Base-by-base conservation (phyloP, 2,329 filamentous ascomycete genomes). In the Fusarium protoensiforme region DNA sequence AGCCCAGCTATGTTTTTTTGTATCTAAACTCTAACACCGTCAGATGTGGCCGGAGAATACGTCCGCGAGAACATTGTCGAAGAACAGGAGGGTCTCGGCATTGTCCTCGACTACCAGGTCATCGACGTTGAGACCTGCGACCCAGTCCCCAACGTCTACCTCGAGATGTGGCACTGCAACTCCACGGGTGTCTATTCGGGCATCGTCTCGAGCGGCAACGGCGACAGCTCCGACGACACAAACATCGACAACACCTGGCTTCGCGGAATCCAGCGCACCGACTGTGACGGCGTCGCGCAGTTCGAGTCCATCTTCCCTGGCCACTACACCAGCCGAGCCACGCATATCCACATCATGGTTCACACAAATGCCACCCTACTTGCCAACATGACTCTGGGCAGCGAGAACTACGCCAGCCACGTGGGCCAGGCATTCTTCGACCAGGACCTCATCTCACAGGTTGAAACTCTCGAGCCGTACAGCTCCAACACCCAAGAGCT, bases 371-470 rank as follows among this genome's bases (percentile, higher is more conserved):
- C 80, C 4, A 80, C 80, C 10, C 66, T 79, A 5, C 71, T 78
- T 18, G 54, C 73, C 35, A 84, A 84, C 73, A 69, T 78, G 36
- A 83, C 83, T 1, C 78, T 84, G 6, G 78, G 79, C 22, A 79
- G 77, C 33, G 77, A 81, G 0, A 79, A 78, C 48, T 81, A 81
- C 36, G 85, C 89, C 61, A 87, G 88, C 10, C 89, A 92, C 79
- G 86, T 92, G 33, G 90, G 90, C n/a, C 90, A 92, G 79, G 80
- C 90, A 63, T 92, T 90, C 82, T 89, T 91, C 77, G 89, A 91
- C 79, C 87, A 91, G 75, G 83, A 85, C 62, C 85, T 92, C 36
- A 85, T 90, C 68, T 69, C 80, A 6, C 77, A 82, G 24, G 88
- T 91, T 54, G 87, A 90, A 67, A 76, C 80, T 20, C 81, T 82